Percentiles rank a stretch among this genome's conserved stretches.
Evolutionary conservation across 495 filamentous ascomycete genomes (phyloP).

Genomic region (Xylaria palmicola): DNA sequence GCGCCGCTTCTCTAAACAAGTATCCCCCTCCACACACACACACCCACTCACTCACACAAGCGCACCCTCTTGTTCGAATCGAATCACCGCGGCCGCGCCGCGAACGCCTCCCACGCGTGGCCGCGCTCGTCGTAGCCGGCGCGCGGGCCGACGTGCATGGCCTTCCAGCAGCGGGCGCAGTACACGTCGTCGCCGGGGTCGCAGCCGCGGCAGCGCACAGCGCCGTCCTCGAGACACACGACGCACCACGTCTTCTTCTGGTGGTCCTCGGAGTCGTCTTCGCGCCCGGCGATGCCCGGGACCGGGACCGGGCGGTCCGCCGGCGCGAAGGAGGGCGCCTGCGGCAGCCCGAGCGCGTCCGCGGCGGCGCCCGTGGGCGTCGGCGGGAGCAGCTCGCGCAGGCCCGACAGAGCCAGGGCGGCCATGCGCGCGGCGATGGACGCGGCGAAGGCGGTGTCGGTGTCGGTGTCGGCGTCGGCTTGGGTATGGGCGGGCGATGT

Average conservation of each 20-base stretch:
- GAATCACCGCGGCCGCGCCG: constrained; percentile 13
- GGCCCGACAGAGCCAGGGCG: constrained; percentile 35
- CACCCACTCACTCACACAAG: neutral
- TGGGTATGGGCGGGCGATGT: constrained; percentile 1
- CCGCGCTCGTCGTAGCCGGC: constrained; percentile 58
- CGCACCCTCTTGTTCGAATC: neutral
- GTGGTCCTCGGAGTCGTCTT: constrained; percentile 58
- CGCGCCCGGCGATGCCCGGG: constrained; percentile 29
- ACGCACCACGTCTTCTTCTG: constrained; percentile 66
- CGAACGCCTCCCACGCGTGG: constrained; percentile 46
- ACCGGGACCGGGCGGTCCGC: constrained; percentile 38
- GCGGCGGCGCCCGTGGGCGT: constrained; percentile 23
- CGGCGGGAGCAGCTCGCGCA: constrained; percentile 21
- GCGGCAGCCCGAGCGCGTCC: constrained; percentile 50
- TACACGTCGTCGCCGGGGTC: constrained; percentile 57
- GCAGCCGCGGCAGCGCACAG: constrained; percentile 61
- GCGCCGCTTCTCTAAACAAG: too few relatives aligned
- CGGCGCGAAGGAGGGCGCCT: constrained; percentile 53
- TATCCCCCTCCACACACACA: too few relatives aligned
- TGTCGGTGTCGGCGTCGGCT: constrained; percentile 23
- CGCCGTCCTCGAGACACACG: constrained; percentile 67
- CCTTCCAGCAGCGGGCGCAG: constrained; percentile 65
- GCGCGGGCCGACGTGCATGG: constrained; percentile 61
- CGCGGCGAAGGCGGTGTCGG: constrained; percentile 34
- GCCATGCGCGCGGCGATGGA: constrained; percentile 42